Conservation (phyloP, 805 yeast genomes). For the Spathaspora boniae region DNA sequence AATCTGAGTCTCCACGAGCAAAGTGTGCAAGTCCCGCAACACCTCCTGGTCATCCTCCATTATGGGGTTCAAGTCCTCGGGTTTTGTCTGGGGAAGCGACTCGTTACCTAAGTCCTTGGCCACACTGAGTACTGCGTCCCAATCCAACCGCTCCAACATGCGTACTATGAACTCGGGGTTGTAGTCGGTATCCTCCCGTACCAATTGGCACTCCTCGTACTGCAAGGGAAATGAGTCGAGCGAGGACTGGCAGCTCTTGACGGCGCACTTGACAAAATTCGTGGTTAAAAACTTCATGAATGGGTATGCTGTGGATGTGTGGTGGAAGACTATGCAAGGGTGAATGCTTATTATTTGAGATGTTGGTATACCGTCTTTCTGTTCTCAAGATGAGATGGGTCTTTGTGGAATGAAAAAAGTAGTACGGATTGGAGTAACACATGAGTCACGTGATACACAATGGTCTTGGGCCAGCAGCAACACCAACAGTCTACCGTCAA, state of each 20-base stretch:
- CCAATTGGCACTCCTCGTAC: slow-evolving; percentile 64
- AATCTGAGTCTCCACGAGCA: slow-evolving; percentile 83
- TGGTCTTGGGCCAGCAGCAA: no score
- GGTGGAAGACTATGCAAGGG: no score
- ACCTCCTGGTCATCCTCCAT: slow-evolving; percentile 52
- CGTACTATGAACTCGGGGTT: slow-evolving; percentile 75
- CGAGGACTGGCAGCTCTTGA: slow-evolving; percentile 71
- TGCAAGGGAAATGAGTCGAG: slow-evolving; percentile 77
- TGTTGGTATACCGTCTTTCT: no score
- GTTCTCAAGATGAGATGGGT: no score
- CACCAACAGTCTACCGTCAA: no score
- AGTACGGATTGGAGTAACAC: no score
- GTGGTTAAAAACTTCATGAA: slow-evolving; percentile 91
- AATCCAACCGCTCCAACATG: slow-evolving; percentile 78
- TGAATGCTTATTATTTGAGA: no score
- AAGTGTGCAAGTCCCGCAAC: slow-evolving; percentile 69
- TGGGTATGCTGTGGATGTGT: slow-evolving; percentile 1
- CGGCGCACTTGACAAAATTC: slow-evolving; percentile 92
- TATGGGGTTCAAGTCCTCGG: slow-evolving; percentile 51
- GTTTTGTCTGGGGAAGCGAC: slow-evolving; percentile 57
- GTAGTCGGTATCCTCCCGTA: slow-evolving; percentile 75
- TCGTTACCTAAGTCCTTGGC: slow-evolving; percentile 67
- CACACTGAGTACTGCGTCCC: slow-evolving; percentile 79
- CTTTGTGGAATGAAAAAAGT: no score
- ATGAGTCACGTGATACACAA: no score